Base-by-base conservation (phyloP, 2,329 filamentous ascomycete species). In the Colletotrichum viniferum region DNA sequence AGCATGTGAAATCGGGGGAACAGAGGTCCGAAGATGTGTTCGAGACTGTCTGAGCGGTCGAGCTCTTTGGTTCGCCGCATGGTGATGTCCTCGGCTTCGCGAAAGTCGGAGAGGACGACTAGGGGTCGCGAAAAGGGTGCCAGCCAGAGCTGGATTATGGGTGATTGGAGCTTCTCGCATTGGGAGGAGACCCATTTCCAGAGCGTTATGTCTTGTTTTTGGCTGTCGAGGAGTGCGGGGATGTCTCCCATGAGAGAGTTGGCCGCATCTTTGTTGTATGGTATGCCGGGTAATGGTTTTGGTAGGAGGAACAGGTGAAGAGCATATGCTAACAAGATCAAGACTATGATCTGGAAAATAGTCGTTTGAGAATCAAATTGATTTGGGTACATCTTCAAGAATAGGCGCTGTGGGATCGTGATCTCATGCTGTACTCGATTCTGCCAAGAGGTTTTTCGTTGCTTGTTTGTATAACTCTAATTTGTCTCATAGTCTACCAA, bases 91-190 rank as follows among this genome's bases (percentile, higher is more conserved):
- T 87, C 84, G n/a, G 71, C 71, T 52, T 74, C 71, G 16, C 71
- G 71, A 58, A 60, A 74, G 66, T 88, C 87, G 14, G 83, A 80
- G 7, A 90, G 76, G 3, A 90, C 71, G 2, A 90, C 81, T 78
- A 83, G 84, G 5, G 88, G 88, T 26, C 81, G 81, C 1, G 77
- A 76, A 26, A 88, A 82, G 0, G 88, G 87, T 9, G 81, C 79
- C 67, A 88, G 78, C 78, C 89, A 90, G 5, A 86, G 79, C 77
- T 90, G 89, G 5, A 85, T 78, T 70, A 90, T 82, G 1, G 87
- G 86, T 12, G 83, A 84, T 7, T 85, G 77, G 62, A 85, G 81
- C 81, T 84, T 9, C 12, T 63, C 21, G 4, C 60, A 63, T 4
- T 63, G 60, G 12, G 30, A 38, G 1, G 18, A 32, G 1, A 63